Conservation (phyloP, 805 yeast species). For the Starmerella ratchasimensis region DNA sequence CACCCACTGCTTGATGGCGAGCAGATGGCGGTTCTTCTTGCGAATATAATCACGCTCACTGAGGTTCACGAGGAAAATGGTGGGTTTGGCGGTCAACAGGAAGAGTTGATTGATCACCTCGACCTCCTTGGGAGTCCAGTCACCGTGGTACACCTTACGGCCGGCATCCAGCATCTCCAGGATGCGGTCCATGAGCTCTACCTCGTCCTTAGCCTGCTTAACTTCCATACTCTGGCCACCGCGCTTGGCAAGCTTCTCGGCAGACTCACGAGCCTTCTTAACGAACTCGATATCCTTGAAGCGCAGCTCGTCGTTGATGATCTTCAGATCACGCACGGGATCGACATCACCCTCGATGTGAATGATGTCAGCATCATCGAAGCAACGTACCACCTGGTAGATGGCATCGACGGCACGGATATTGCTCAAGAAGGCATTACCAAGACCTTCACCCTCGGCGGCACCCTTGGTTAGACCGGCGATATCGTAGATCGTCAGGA, state of each 20-base stretch:
- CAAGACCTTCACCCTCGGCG: constrained; percentile 91
- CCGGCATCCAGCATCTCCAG: constrained; percentile 70
- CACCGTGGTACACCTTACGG: constrained; percentile 72
- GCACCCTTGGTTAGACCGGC: constrained; percentile 98
- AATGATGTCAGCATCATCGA: constrained; percentile 93
- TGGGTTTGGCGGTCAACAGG: constrained; percentile 87
- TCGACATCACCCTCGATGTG: constrained; percentile 95
- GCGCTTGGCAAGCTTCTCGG: constrained; percentile 66
- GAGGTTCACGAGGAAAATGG: constrained; percentile 81
- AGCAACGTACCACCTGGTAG: constrained; percentile 94
- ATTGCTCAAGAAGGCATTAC: constrained; percentile 92
- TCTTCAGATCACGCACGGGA: constrained; percentile 88
- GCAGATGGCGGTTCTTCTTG: constrained; percentile 76
- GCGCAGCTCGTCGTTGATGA: constrained; percentile 81
- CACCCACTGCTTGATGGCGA: constrained; percentile 81
- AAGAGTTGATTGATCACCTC: constrained; percentile 77
- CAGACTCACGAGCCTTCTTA: constrained; percentile 63
- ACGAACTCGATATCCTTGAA: constrained; percentile 94
- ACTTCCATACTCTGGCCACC: constrained; percentile 85
- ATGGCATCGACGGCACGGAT: constrained; percentile 97
- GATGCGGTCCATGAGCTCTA: constrained; percentile 56
- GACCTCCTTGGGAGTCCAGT: constrained; percentile 84
- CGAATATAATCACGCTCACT: constrained; percentile 78
- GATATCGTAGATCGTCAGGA: constrained; percentile 85
- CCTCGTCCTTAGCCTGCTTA: constrained; percentile 78